Evolutionary conservation across 257 asterid genomes (phyloP).

Genomic region (Plantago major): DNA sequence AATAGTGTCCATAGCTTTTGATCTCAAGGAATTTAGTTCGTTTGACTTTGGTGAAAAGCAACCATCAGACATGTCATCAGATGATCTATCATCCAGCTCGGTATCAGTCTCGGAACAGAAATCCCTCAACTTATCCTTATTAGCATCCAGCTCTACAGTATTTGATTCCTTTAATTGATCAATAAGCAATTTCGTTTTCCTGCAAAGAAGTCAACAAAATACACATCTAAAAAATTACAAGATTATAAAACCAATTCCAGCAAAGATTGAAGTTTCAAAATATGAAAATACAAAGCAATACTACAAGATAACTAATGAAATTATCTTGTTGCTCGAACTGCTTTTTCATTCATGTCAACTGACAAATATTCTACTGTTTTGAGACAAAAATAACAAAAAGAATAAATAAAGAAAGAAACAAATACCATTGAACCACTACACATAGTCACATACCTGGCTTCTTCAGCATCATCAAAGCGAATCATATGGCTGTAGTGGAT

Average conservation of each 20-base stretch:
- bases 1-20: slow-evolving; percentile 29
- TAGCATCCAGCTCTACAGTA: slow-evolving; percentile 35
- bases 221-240: not conserved
- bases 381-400: too few relatives aligned
- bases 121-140: slow-evolving; percentile 30
- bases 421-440: not conserved
- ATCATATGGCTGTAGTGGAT: slow-evolving; percentile 94
- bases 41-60: slow-evolving; percentile 36
- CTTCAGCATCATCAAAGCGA: slow-evolving; percentile 78
- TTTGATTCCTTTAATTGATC: slow-evolving; percentile 52
- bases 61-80: slow-evolving; percentile 45
- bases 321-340: too few relatives aligned
- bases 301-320: too few relatives aligned
- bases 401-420: too few relatives aligned
- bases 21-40: slow-evolving; percentile 28
- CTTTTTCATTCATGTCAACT: not conserved
- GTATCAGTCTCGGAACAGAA: slow-evolving; percentile 80
- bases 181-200: slow-evolving; percentile 60
- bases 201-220: slow-evolving; percentile 32
- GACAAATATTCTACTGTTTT: not conserved
- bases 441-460: slow-evolving; percentile 84
- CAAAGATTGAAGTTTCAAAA: slow-evolving; percentile 10
- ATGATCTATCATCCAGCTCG: slow-evolving; percentile 47
- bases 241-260: slow-evolving; percentile 7
- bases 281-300: not conserved